Percentiles rank a stretch among this genome's conserved stretches.
These are phyloP conservation scores for Terana coerulea DNA, from an alignment of 768 basidiomycete species.

Conservation along the genomic window DNA sequence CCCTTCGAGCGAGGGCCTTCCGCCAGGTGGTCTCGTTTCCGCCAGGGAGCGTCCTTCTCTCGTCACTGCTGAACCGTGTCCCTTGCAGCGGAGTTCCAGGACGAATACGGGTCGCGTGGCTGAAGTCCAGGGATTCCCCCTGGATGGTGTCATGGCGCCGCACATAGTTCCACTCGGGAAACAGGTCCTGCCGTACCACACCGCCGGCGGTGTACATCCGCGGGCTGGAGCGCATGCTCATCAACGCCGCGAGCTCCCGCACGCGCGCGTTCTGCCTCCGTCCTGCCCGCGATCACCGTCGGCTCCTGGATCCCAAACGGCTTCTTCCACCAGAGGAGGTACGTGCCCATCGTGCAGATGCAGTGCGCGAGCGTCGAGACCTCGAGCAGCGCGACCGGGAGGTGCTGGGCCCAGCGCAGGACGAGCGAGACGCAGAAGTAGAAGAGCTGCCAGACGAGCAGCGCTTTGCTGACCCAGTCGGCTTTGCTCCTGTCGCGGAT, in stretches of 20 bases:
- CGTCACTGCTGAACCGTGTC: too few species aligned
- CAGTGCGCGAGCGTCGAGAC: not conserved
- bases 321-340: not conserved
- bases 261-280: too few species aligned
- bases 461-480: not conserved
- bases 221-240: not conserved
- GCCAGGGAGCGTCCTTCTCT: too few species aligned
- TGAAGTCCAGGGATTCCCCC: not conserved
- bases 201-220: not conserved
- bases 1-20: too few species aligned
- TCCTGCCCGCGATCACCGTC: not conserved
- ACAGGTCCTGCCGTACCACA: not conserved
- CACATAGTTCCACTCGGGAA: too few species aligned
- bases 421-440: not conserved
- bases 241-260: not conserved
- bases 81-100: not conserved
- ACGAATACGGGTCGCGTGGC: not conserved
- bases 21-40: too few species aligned
- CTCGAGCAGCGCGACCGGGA: not conserved
- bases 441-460: not conserved
- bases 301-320: not conserved
- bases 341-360: not conserved
- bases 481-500: not conserved
- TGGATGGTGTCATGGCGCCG: not conserved
- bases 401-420: not conserved